Conservation (phyloP, 208 protist genomes). For the Leishmania arabica region DNA sequence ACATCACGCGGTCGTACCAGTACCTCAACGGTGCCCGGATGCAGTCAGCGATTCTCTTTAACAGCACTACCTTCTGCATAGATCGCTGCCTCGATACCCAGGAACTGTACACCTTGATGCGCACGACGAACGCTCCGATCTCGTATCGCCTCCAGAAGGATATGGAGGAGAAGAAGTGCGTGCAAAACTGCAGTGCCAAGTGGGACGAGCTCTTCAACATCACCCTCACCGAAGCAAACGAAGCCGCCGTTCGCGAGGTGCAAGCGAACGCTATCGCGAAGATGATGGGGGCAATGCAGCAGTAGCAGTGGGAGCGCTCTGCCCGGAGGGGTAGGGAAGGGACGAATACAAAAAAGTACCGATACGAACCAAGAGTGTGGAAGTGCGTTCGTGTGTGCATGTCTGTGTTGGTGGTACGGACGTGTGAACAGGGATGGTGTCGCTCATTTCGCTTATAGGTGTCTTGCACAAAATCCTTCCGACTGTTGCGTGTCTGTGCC, state of each 20-base stretch:
- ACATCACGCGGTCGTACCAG: constrained; percentile 67
- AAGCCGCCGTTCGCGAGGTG: constrained; percentile 48
- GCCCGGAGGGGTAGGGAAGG: not conserved
- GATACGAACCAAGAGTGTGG: not conserved
- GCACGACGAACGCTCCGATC: constrained; percentile 82
- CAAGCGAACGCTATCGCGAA: constrained; percentile 61
- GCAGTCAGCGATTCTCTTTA: constrained; percentile 61
- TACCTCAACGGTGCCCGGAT: constrained; percentile 51
- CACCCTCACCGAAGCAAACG: constrained; percentile 52
- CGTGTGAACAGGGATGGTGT: not conserved
- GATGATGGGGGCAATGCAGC: constrained; percentile 66
- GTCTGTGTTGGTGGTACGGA: not conserved
- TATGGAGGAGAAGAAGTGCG: constrained; percentile 86
- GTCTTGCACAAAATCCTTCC: not conserved
- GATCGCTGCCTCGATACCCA: constrained; percentile 85
- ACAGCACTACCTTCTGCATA: constrained; percentile 64
- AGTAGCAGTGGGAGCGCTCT: constrained; percentile 25
- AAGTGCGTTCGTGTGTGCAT: not conserved
- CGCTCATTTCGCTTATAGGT: not conserved
- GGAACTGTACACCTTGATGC: constrained; percentile 86
- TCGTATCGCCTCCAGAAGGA: constrained; percentile 76
- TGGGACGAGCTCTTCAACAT: constrained; percentile 67
- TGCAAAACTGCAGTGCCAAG: constrained; percentile 73
- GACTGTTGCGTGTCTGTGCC: not conserved
- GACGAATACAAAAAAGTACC: not conserved